These are phyloP conservation scores for Eugenia klotzschiana DNA, from an alignment of 441 rosid genomes.

Conservation along the genomic window DNA sequence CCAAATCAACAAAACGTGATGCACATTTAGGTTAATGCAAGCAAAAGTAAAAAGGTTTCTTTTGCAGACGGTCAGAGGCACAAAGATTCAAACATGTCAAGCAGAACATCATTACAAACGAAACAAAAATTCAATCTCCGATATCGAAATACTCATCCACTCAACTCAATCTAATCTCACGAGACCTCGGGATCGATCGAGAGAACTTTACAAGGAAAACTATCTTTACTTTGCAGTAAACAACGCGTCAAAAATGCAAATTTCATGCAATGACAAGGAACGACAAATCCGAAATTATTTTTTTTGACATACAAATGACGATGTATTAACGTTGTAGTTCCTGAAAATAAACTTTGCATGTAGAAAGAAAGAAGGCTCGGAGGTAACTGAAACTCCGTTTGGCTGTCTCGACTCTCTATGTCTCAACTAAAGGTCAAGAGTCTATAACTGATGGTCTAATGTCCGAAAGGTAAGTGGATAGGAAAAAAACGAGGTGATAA, in stretches of 20 bases:
- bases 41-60: neutral
- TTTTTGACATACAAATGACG: neutral
- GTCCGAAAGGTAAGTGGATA: neutral
- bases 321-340: neutral
- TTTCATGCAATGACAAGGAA: neutral
- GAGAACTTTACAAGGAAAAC: neutral
- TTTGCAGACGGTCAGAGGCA: neutral
- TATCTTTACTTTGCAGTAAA: neutral
- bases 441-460: fast-evolving
- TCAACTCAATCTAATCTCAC: neutral
- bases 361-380: neutral
- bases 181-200: fast-evolving
- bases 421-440: neutral
- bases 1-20: neutral
- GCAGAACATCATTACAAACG: neutral
- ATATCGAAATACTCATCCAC: neutral
- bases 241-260: neutral
- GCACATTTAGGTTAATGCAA: fast-evolving
- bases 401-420: neutral
- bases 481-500: neutral
- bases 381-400: neutral
- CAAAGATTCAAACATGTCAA: neutral
- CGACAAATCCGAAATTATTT: too few species aligned
- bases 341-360: too few species aligned
- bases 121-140: neutral